These are phyloP conservation scores for Gillenia trifoliata DNA, from an alignment of 306 rosid species.

Conservation along the genomic window DNA sequence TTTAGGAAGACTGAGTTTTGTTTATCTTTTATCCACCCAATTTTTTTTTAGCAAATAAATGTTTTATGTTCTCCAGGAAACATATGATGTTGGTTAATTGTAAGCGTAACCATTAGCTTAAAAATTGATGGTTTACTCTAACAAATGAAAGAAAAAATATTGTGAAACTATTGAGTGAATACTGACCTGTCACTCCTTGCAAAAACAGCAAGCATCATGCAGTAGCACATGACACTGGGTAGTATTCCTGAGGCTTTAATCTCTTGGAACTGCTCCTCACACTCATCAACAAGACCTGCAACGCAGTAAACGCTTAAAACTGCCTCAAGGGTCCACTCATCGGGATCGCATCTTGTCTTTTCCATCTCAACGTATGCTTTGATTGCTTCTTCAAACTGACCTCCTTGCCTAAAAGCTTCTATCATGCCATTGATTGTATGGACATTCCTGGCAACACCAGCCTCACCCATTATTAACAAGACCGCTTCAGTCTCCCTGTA, in stretches of 20 bases:
- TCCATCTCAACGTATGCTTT: slow-evolving; percentile 76
- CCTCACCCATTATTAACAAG: slow-evolving; percentile 49
- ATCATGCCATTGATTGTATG: slow-evolving; percentile 70
- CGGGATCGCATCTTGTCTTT: slow-evolving; percentile 65
- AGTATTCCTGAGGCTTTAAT: slow-evolving; percentile 68
- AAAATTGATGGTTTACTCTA: slow-evolving; percentile 13
- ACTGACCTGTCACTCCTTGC: slow-evolving; percentile 82
- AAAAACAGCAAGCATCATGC: slow-evolving; percentile 92
- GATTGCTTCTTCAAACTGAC: slow-evolving; percentile 82
- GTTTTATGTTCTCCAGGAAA: background rate
- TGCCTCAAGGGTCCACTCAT: slow-evolving; percentile 77
- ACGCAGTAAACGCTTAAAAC: slow-evolving; percentile 72
- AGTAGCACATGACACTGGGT: slow-evolving; percentile 89
- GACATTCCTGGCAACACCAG: slow-evolving; percentile 51
- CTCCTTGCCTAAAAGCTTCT: slow-evolving; percentile 85
- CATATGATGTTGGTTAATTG: background rate
- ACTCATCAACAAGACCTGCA: slow-evolving; percentile 84
- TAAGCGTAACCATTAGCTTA: background rate
- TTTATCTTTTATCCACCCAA: background rate
- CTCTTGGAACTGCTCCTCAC: slow-evolving; percentile 88
- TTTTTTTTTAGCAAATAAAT: background rate
- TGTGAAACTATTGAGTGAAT: slow-evolving; percentile 3
- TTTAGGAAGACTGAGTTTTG: background rate
- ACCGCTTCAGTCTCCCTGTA: slow-evolving; percentile 72
- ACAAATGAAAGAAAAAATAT: background rate